Percentiles rank a stretch among this genome's conserved stretches.
These are phyloP conservation scores for Isatis lusitanica DNA, from an alignment of 441 rosid genomes.

Conservation along the genomic window DNA sequence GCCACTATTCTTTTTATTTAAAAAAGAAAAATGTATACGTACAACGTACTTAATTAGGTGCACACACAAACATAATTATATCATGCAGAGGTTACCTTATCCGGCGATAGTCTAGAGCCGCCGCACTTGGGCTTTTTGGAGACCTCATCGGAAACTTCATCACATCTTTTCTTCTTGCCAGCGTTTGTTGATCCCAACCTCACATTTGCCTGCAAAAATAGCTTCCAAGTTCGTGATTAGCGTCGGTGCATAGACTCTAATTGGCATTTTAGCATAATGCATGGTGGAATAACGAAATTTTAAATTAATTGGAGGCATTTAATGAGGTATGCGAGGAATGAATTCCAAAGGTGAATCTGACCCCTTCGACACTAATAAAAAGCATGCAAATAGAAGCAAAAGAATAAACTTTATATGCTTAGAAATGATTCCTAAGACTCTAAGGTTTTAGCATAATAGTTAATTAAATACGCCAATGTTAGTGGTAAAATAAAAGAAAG, in stretches of 20 bases:
- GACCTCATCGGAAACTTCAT: constrained; percentile 49
- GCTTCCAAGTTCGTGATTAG: not conserved
- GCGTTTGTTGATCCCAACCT: constrained; percentile 49
- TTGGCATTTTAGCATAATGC: not conserved
- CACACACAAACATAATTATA: not conserved
- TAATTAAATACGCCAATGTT: not conserved
- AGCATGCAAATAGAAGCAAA: not conserved
- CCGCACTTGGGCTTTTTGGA: constrained; percentile 55
- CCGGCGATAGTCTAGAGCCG: constrained; percentile 55
- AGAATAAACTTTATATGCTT: not conserved
- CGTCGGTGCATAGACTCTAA: not conserved
- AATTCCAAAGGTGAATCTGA: not conserved
- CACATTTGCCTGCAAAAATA: constrained; percentile 42
- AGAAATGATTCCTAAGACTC: not conserved
- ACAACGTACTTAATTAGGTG: not conserved
- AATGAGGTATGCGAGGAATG: not conserved
- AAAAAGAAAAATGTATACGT: not conserved
- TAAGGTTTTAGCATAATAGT: not conserved
- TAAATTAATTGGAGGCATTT: not conserved
- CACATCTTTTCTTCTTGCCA: constrained; percentile 66
- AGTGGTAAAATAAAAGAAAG: not conserved
- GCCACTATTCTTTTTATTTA: not conserved
- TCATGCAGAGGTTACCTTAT: constrained; percentile 48
- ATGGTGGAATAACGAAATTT: not conserved
- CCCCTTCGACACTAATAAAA: not conserved